These are phyloP conservation scores for Metschnikowia colocasiae DNA, from an alignment of 805 yeast species.

Conservation along the genomic window DNA sequence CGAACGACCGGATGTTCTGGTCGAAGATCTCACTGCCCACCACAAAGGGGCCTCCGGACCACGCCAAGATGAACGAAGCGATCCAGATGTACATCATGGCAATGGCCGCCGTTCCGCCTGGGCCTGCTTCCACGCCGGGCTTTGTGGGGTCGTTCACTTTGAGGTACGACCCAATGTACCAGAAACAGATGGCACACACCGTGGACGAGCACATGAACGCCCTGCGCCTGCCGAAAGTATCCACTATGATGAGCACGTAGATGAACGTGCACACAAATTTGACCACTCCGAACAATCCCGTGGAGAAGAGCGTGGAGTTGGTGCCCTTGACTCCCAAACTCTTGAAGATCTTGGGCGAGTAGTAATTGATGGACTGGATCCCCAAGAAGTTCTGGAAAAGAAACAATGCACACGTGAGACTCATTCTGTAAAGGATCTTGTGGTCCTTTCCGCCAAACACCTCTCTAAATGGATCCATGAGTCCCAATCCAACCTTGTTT, in stretches of 20 bases:
- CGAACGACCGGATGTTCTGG: slow-evolving; percentile 38
- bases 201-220: slow-evolving; percentile 36
- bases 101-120: slow-evolving; percentile 38
- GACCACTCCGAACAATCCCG: slow-evolving; percentile 40
- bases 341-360: slow-evolving; percentile 34
- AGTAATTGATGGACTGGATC: slow-evolving; percentile 38
- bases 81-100: slow-evolving; percentile 42
- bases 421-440: slow-evolving; percentile 26
- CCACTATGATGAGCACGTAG: slow-evolving; percentile 34
- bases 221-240: slow-evolving; percentile 32
- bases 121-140: slow-evolving; percentile 32
- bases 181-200: slow-evolving; percentile 33
- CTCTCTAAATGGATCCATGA: slow-evolving; percentile 33
- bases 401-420: slow-evolving; percentile 32
- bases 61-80: slow-evolving; percentile 37
- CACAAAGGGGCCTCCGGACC: slow-evolving; percentile 42
- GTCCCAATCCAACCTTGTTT: slow-evolving; percentile 28
- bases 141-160: slow-evolving; percentile 32
- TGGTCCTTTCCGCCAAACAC: slow-evolving; percentile 27
- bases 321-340: slow-evolving; percentile 38
- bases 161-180: slow-evolving; percentile 39
- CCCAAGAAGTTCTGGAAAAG: slow-evolving; percentile 40
- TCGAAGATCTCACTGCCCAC: slow-evolving; percentile 39
- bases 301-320: slow-evolving; percentile 35
- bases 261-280: slow-evolving; percentile 34